These are phyloP conservation scores for Viola odorata DNA, from an alignment of 345 rosid genomes.

Conservation along the genomic window DNA sequence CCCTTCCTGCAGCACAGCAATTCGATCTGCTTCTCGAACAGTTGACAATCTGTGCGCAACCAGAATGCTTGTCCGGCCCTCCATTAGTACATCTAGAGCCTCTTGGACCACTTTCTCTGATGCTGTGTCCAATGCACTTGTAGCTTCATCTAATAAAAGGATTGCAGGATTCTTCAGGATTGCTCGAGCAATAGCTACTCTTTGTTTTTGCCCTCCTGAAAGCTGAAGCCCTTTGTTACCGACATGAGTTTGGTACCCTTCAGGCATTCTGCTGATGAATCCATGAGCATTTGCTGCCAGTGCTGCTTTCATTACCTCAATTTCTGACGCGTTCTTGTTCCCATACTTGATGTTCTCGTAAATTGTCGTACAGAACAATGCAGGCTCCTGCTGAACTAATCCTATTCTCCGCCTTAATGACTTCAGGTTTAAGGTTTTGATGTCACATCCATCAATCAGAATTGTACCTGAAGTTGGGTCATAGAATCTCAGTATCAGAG, in stretches of 20 bases:
- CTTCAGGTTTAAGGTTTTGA: constrained; percentile 61
- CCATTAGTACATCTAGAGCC: constrained; percentile 87
- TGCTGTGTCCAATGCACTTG: constrained; percentile 80
- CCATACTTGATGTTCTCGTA: constrained; percentile 88
- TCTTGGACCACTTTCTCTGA: constrained; percentile 84
- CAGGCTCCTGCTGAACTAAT: constrained; percentile 91
- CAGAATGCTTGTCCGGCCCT: constrained; percentile 66
- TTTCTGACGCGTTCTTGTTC: constrained; percentile 65
- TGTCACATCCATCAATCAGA: constrained; percentile 75
- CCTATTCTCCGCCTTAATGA: constrained; percentile 73
- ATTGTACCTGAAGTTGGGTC: constrained; percentile 74
- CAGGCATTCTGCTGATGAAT: constrained; percentile 78
- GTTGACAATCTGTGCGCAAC: constrained; percentile 96
- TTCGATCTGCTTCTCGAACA: constrained; percentile 70
- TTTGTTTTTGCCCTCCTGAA: constrained; percentile 88
- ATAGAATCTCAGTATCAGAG: constrained; percentile 73
- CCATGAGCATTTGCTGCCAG: constrained; percentile 78
- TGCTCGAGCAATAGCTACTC: constrained; percentile 90
- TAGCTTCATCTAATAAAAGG: constrained; percentile 84
- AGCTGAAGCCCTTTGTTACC: constrained; percentile 91
- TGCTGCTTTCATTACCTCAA: constrained; percentile 78
- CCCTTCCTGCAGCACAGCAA: constrained; percentile 74
- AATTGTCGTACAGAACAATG: constrained; percentile 80
- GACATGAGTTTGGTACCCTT: constrained; percentile 81
- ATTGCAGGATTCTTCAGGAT: constrained; percentile 86